Conservation (phyloP, 495 filamentous ascomycete genomes). For the Venustampulla echinocandica region DNA sequence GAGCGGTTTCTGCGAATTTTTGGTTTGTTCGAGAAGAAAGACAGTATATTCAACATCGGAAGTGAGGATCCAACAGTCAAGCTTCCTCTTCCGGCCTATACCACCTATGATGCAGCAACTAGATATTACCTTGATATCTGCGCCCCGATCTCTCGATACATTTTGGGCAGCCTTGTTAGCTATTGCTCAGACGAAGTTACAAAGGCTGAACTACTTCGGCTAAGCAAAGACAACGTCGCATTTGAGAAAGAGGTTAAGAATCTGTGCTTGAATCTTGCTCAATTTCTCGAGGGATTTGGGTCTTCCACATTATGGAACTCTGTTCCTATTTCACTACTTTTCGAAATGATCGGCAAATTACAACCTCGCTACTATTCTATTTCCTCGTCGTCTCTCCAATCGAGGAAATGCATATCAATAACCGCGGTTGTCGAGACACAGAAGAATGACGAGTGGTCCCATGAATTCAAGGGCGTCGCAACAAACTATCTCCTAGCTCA, state of each 20-base stretch:
- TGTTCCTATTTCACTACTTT: slow-evolving; percentile 7
- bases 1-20: slow-evolving; percentile 9
- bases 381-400: slow-evolving; percentile 5
- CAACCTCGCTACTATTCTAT: slow-evolving; percentile 14
- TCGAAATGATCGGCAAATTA: slow-evolving; percentile 9
- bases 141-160: slow-evolving; percentile 6
- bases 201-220: not conserved
- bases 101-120: slow-evolving; percentile 9
- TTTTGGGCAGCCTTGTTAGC: not conserved
- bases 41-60: slow-evolving; percentile 2
- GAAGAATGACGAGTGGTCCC: not conserved
- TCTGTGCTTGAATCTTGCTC: slow-evolving; percentile 5
- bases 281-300: not conserved
- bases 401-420: slow-evolving; percentile 5
- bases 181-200: slow-evolving; percentile 2
- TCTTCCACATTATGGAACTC: not conserved
- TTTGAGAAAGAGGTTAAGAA: slow-evolving; percentile 1
- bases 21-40: slow-evolving; percentile 2
- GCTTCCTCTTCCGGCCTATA: slow-evolving; percentile 2
- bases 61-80: slow-evolving; percentile 1
- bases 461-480: slow-evolving; percentile 9
- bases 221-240: not conserved
- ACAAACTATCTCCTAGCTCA: slow-evolving; percentile 11
- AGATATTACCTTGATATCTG: slow-evolving; percentile 9
- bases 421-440: slow-evolving; percentile 8